Evolutionary conservation across 177 flowering plant genomes (phyloP).

Genomic region (Vitis hybrid): DNA sequence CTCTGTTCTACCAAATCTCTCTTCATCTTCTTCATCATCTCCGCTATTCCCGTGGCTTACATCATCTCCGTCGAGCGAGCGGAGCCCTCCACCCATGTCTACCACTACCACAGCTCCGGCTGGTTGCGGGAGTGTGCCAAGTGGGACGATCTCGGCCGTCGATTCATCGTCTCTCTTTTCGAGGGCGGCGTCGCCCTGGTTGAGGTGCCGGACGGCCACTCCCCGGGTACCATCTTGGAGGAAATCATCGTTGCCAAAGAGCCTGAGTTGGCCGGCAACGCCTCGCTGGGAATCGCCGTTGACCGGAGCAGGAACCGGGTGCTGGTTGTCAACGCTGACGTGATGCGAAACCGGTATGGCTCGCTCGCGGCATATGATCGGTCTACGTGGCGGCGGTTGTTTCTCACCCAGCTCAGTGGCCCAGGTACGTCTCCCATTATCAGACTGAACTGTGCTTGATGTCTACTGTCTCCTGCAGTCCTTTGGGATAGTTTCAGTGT

Average conservation of each 20-base stretch:
- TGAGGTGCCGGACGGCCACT: constrained; percentile 33
- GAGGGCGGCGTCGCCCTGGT: constrained; percentile 73
- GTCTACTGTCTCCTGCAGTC: too few species aligned
- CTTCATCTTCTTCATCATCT: constrained; percentile 41
- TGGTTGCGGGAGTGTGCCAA: constrained; percentile 73
- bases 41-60: constrained; percentile 69
- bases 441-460: too few species aligned
- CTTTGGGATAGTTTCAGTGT: too few species aligned
- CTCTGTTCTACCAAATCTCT: constrained; percentile 46
- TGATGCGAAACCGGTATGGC: constrained; percentile 50
- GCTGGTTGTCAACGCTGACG: constrained; percentile 59
- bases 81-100: constrained; percentile 44
- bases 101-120: constrained; percentile 67
- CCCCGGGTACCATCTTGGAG: constrained; percentile 29
- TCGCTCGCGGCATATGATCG: constrained; percentile 84
- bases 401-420: constrained; percentile 67
- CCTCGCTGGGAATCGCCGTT: constrained; percentile 61
- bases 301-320: constrained; percentile 72
- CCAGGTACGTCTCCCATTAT: constrained; percentile 42
- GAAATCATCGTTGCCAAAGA: constrained; percentile 51
- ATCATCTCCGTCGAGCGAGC: constrained; percentile 56
- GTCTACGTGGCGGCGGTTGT: constrained; percentile 64
- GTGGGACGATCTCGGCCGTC: constrained; percentile 72
- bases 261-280: constrained; percentile 59
- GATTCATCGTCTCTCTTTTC: constrained; percentile 71